Evolutionary conservation across 352 stramenopile species (phyloP), one percentile per base, ranked within the genome.

Genomic region (Pythium coloratum): DNA sequence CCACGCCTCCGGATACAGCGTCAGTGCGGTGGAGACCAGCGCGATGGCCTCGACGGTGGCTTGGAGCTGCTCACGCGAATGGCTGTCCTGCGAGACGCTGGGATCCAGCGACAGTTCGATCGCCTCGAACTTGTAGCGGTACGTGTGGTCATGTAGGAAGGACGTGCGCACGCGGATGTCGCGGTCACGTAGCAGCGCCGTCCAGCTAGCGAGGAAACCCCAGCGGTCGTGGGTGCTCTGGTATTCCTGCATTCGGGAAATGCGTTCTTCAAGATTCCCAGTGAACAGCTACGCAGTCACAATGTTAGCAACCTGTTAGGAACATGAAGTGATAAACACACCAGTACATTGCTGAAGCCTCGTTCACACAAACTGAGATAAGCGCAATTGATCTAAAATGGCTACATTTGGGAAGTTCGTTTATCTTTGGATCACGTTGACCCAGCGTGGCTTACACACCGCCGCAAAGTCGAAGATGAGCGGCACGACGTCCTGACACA

Each of bases 401-500:
- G 53, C 30, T 59, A 47, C 53, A 30, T 24, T 12, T 16, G 7
- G 38, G 38, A 44, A 49, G 5, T n/a, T 0, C 7, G 46, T 46
- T 46, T 18, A 46, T 46, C 38, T 7, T 18, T 9, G 38, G 46
- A 30, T 53, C n/a, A 69, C 47, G 8, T 64, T 42, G 33, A 69
- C 36, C 63, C 63, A 69, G 12, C 55, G 63, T 16, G 46, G 44
- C 26, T 42, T 46, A 44, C 63, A 54, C 16, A 49, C 42, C n/a
- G 63, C 63, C 0, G 63, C 55, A 24, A 44, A 69, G 24, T 64
- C 42, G n/a, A 69, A 69, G 2, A 69, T 26, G 24, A 59, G 63
- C 34, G 24, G 28, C n/a, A 59, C 4, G 6, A 59, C 38, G 46
- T 69, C 63, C 5, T 50, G 55, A 36, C 56, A 64, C 14, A 69